Evolutionary conservation across 2,329 filamentous ascomycete genomes (phyloP).

Genomic region (Metarhizium album): DNA sequence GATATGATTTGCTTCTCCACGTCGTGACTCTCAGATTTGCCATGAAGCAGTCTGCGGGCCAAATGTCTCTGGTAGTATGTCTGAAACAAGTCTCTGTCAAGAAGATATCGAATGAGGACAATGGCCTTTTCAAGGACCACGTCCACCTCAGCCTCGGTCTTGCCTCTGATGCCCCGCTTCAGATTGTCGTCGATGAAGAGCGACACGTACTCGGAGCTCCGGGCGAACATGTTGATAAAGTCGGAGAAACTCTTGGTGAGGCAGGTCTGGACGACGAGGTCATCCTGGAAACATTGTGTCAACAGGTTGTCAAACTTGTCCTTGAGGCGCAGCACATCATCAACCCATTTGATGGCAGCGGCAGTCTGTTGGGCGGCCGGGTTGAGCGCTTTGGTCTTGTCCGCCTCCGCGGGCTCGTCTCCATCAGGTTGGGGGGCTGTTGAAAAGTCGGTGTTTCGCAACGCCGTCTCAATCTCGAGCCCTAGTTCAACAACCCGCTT

Average conservation of each 20-base stretch:
- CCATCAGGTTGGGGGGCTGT: conserved; percentile 27
- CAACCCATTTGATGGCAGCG: conserved; percentile 89
- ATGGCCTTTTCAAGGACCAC: conserved; percentile 80
- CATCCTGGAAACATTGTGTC: conserved; percentile 59
- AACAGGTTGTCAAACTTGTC: conserved; percentile 81
- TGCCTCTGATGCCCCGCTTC: conserved; percentile 86
- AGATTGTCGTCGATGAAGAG: conserved; percentile 95
- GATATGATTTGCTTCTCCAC: conserved; percentile 93
- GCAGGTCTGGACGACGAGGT: conserved; percentile 69
- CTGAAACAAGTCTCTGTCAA: conserved; percentile 91
- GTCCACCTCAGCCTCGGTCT: conserved; percentile 82
- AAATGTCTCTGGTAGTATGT: conserved; percentile 97
- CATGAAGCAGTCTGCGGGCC: conserved; percentile 74
- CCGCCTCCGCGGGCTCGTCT: conserved; percentile 35
- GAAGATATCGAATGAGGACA: conserved; percentile 73
- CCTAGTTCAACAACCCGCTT: conserved; percentile 70
- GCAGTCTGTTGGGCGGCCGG: conserved; percentile 68
- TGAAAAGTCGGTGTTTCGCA: conserved; percentile 46
- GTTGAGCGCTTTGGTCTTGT: conserved; percentile 24
- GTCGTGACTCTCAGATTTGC: conserved; percentile 81
- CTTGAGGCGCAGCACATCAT: conserved; percentile 77
- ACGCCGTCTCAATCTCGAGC: conserved; percentile 63
- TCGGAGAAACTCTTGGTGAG: conserved; percentile 81
- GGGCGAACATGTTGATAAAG: conserved; percentile 83
- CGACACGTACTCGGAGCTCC: conserved; percentile 85